A percentile compares a stretch with the other conserved stretches of the same genome.
These are phyloP conservation scores for Thraustochytrium striatum DNA, from an alignment of 352 stramenopile genomes.

Conservation along the genomic window DNA sequence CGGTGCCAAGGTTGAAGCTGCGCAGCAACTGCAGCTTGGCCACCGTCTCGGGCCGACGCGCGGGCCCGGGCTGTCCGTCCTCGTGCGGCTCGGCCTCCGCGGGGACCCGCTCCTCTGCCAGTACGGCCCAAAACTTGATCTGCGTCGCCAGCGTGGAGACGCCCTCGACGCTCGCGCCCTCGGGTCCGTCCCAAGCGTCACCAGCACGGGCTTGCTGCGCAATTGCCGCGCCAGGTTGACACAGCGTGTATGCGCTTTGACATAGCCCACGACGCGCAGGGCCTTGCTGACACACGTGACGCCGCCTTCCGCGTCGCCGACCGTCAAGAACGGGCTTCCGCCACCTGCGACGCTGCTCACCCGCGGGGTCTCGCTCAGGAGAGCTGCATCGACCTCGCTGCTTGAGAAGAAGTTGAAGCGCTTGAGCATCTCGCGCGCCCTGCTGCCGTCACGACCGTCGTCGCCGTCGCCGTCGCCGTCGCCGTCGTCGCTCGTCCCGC, in stretches of 20 bases:
- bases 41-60: too few relatives aligned
- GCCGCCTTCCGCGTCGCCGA: not conserved
- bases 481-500: too few relatives aligned
- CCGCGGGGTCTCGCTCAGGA: not conserved
- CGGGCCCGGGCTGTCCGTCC: too few relatives aligned
- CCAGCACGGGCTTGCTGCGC: not conserved
- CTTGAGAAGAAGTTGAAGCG: constrained; percentile 45
- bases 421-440: too few relatives aligned
- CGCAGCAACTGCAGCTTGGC: not conserved
- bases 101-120: not conserved
- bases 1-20: not conserved
- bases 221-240: constrained; percentile 16
- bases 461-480: too few relatives aligned
- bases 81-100: not conserved
- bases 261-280: not conserved
- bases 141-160: not conserved
- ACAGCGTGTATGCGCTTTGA: not conserved
- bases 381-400: not conserved
- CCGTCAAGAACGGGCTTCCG: not conserved
- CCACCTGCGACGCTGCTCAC: not conserved
- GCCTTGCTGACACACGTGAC: not conserved
- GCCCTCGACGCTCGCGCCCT: not conserved
- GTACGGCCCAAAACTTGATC: constrained; percentile 35
- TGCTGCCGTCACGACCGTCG: too few relatives aligned
- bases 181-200: constrained; percentile 25